A percentile compares a stretch with the other conserved stretches of the same genome.
These are phyloP conservation scores for Silybum marianum DNA, from an alignment of 129 eudicot species.

Conservation along the genomic window DNA sequence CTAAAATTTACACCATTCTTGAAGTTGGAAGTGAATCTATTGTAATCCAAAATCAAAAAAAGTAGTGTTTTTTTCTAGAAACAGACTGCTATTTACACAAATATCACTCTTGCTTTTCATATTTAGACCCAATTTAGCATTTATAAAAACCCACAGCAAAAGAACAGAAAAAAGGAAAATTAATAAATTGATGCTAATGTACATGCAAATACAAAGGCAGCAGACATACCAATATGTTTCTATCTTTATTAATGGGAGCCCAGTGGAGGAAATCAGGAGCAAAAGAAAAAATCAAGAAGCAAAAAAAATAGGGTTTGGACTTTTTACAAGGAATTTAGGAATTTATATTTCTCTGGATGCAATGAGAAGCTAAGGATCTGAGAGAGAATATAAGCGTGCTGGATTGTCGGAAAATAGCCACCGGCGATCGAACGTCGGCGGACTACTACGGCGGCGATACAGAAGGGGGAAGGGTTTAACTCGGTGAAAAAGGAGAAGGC, in stretches of 20 bases:
- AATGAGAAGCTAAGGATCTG: neutral
- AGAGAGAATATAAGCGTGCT: neutral
- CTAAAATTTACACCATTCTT: neutral
- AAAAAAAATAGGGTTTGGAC: slow-evolving; percentile 29
- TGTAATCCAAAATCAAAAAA: neutral
- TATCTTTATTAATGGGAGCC: neutral
- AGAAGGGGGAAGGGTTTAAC: neutral
- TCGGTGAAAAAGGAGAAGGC: neutral
- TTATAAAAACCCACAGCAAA: neutral
- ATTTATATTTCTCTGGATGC: slow-evolving; percentile 1
- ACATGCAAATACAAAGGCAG: neutral
- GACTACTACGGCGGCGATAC: neutral
- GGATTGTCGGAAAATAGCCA: neutral
- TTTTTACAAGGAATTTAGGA: neutral
- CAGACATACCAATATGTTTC: neutral
- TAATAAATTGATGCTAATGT: neutral
- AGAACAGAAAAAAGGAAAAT: neutral
- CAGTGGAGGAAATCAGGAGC: neutral
- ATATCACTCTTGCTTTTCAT: neutral
- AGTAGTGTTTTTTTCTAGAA: neutral
- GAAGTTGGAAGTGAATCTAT: slow-evolving; percentile 15
- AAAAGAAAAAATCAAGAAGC: neutral
- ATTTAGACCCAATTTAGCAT: neutral
- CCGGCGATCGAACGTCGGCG: slow-evolving; percentile 21
- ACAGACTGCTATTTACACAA: slow-evolving; percentile 1